Base-by-base conservation (phyloP, 2,329 filamentous ascomycete genomes). In the Didymella glomerata region DNA sequence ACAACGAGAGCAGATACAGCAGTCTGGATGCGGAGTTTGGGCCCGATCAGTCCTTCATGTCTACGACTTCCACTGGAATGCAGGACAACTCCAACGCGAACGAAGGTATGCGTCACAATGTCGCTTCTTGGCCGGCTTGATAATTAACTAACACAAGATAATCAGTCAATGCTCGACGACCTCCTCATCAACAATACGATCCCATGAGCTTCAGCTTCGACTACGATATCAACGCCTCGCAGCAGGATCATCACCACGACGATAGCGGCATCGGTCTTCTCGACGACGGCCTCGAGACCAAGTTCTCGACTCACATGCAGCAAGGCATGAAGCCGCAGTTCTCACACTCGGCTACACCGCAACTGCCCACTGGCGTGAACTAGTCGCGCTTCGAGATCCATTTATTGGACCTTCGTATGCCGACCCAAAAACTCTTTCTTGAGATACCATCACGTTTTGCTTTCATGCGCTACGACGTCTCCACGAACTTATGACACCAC, bases 1-100 rank as follows among this genome's bases (percentile, higher is more conserved):
- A 77, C 64, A 70, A 76, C 36, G 73, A 77, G 14, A 77, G 74
- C 54, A 70, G 76, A 22, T 76, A 74, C 52, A 77, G 75, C 63
- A 78, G 76, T 54, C 67, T 77, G 14, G 74, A 72, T 50, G 73
- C 73, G 42, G 75, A 77, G 28, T 76, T 77, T 47, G 71, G 66
- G 14, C 67, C 72, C n/a, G 68, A 65, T 34, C 68, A 73, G 36
- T 72, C 68, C 20, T 76, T 77, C 62, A 71, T 74, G 63, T 68
- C 69, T 3, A 69, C 61, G 5, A 65, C 65, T n/a, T 67, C 68
- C 49, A 67, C 65, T 24, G 47, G 65, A 14, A 66, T 70, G 56
- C 71, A 72, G 38, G 67, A 70, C 30, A 48, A 67, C 5, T 57
- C 60, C 34, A 63, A 50, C 32, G 44, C 67, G 22, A 66, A 67